Evolutionary conservation across 345 rosid genomes (phyloP).

Genomic region (Linum tenue): DNA sequence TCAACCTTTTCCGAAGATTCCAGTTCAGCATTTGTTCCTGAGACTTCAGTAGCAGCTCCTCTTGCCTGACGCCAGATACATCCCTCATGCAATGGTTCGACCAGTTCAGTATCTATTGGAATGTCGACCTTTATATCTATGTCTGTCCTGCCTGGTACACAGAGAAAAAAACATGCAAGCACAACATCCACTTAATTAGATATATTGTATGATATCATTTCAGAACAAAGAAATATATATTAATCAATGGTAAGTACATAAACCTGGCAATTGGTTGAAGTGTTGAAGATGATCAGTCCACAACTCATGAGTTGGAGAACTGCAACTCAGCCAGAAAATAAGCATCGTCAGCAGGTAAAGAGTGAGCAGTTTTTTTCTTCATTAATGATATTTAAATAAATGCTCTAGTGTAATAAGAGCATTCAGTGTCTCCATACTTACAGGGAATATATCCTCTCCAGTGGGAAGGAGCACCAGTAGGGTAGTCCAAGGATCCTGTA

Average conservation of each 20-base stretch:
- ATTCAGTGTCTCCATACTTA: constrained; percentile 30
- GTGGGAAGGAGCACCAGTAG: constrained; percentile 57
- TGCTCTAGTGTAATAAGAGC: neutral
- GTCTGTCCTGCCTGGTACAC: constrained; percentile 54
- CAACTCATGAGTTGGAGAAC: constrained; percentile 41
- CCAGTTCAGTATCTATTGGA: constrained; percentile 57
- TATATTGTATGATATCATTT: too few relatives aligned
- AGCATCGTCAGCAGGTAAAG: neutral
- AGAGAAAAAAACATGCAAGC: neutral
- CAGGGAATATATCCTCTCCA: constrained; percentile 63
- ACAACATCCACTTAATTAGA: neutral
- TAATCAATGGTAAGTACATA: neutral
- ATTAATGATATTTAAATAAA: neutral
- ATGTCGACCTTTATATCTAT: constrained; percentile 51
- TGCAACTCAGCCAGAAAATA: constrained; percentile 25
- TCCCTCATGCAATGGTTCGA: constrained; percentile 70
- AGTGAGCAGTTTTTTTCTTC: too few relatives aligned
- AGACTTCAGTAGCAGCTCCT: constrained; percentile 57
- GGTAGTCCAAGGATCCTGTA: constrained; percentile 78
- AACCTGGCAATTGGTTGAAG: constrained; percentile 76
- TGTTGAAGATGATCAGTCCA: constrained; percentile 38
- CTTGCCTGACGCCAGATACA: constrained; percentile 79
- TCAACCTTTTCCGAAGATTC: constrained; percentile 60
- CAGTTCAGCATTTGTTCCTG: constrained; percentile 24
- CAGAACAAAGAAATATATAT: too few relatives aligned